A percentile compares a stretch with the other conserved stretches of the same genome.
Evolutionary conservation across 2,329 filamentous ascomycete species (phyloP).

Genomic region (Knoxdaviesia proteae): DNA sequence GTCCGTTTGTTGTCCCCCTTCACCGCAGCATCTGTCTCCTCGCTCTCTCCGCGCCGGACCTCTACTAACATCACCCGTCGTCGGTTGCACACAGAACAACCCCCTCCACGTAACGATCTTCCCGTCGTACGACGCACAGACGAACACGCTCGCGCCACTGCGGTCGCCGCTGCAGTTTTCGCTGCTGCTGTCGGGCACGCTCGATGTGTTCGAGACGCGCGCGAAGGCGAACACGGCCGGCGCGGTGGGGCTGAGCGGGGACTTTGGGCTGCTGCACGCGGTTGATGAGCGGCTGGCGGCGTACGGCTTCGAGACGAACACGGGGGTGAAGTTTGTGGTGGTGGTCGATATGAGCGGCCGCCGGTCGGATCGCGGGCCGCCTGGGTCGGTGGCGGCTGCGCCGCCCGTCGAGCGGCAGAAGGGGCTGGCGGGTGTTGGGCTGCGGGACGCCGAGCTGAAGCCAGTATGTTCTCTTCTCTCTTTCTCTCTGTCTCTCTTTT

Average conservation of each 20-base stretch:
- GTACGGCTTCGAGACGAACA: constrained; percentile 95
- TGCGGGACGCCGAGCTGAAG: constrained; percentile 75
- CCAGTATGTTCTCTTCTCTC: constrained; percentile 21
- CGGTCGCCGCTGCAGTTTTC: constrained; percentile 73
- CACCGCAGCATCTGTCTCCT: neutral
- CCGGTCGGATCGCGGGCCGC: constrained; percentile 15
- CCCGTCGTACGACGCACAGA: constrained; percentile 43
- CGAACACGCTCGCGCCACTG: constrained; percentile 30
- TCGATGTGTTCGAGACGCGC: constrained; percentile 85
- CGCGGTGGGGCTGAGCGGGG: constrained; percentile 42
- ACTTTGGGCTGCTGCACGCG: constrained; percentile 79
- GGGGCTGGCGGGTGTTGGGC: constrained; percentile 30
- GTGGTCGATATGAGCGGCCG: constrained; percentile 79
- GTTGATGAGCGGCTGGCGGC: constrained; percentile 82
- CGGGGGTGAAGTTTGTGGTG: constrained; percentile 74
- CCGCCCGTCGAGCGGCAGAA: constrained; percentile 3
- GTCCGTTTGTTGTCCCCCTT: constrained; percentile 27
- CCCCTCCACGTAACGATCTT: constrained; percentile 87
- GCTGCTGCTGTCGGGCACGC: constrained; percentile 71
- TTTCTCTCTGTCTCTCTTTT: constrained; percentile 12
- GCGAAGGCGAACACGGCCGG: constrained; percentile 48
- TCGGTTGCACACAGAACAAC: constrained; percentile 48
- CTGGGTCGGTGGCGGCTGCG: constrained; percentile 7
- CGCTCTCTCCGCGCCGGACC: neutral
- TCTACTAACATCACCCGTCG: neutral